Conservation (phyloP, 176 grass and related monocot species). For the Poa annua region DNA sequence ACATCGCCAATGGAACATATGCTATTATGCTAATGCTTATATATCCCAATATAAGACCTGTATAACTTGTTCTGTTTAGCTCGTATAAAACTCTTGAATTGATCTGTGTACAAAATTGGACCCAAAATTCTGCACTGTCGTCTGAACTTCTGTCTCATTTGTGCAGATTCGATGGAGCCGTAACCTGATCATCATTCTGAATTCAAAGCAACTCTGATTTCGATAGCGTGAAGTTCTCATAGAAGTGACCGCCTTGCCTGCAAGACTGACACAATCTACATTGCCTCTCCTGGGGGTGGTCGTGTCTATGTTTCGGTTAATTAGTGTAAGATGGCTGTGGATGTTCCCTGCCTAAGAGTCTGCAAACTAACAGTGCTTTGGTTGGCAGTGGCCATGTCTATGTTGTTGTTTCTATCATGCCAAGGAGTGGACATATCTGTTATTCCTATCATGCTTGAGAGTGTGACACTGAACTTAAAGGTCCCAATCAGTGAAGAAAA, state of each 20-base stretch:
- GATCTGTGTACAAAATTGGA: not conserved
- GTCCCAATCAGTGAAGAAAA: not conserved
- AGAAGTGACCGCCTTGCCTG: not conserved
- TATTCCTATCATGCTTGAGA: not conserved
- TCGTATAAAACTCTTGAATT: not conserved
- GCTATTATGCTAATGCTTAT: not conserved
- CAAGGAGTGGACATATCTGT: not conserved
- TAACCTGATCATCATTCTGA: not conserved
- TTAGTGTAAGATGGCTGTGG: not conserved
- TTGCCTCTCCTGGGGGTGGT: not conserved
- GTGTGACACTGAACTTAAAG: not conserved
- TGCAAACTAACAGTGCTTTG: not conserved
- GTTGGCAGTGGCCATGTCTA: not conserved
- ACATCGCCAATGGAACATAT: not conserved
- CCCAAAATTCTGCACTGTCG: not conserved
- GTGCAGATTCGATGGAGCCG: not conserved
- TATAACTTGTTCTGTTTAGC: not conserved
- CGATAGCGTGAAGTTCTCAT: not conserved
- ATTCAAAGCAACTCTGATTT: not conserved
- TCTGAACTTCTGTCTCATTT: not conserved
- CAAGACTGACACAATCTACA: not conserved
- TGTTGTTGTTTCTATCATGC: not conserved
- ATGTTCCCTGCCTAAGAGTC: not conserved
- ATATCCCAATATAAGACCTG: not conserved
- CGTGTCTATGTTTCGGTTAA: not conserved